phyloP scores from a whole-genome alignment of 2,329 filamentous ascomycete species.

The Nakataea oryzae region DNA sequence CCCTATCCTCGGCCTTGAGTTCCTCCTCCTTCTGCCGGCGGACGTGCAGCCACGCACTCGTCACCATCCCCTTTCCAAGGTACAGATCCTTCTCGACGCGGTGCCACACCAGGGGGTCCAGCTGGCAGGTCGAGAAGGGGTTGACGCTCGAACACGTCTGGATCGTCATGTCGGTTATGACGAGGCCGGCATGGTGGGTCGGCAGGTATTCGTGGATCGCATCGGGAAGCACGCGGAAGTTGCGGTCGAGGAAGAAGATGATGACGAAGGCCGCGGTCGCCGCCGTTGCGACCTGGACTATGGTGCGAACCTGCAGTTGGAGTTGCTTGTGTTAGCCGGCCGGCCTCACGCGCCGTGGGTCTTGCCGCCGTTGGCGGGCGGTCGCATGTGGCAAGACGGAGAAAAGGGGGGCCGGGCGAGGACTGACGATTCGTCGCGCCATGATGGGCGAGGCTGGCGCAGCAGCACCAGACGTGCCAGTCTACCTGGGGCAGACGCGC shows the following conservation, averaged over 20 bases:
- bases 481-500: not conserved
- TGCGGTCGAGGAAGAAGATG: conserved; percentile 75
- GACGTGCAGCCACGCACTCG: conserved; percentile 71
- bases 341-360: not conserved
- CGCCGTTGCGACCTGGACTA: conserved; percentile 63
- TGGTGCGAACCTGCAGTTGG: conserved; percentile 46
- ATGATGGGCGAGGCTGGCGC: conserved; percentile 9
- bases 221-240: conserved; percentile 76
- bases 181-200: conserved; percentile 70
- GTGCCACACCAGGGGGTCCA: conserved; percentile 65
- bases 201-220: conserved; percentile 82
- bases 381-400: not conserved
- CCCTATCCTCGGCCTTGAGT: conserved; percentile 59
- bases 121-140: conserved; percentile 62
- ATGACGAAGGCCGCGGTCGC: conserved; percentile 57
- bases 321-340: not conserved
- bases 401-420: not conserved
- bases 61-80: conserved; percentile 62
- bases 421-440: conserved; percentile 19
- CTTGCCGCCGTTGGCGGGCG: not conserved
- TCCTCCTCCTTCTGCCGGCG: conserved; percentile 81
- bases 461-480: not conserved
- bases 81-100: conserved; percentile 85
- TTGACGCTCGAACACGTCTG: conserved; percentile 67
- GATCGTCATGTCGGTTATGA: conserved; percentile 79